Percentiles rank a stretch among this genome's conserved stretches.
These are phyloP conservation scores for Penicillium sp. DNA, from an alignment of 2,329 filamentous ascomycete genomes.

Conservation along the genomic window DNA sequence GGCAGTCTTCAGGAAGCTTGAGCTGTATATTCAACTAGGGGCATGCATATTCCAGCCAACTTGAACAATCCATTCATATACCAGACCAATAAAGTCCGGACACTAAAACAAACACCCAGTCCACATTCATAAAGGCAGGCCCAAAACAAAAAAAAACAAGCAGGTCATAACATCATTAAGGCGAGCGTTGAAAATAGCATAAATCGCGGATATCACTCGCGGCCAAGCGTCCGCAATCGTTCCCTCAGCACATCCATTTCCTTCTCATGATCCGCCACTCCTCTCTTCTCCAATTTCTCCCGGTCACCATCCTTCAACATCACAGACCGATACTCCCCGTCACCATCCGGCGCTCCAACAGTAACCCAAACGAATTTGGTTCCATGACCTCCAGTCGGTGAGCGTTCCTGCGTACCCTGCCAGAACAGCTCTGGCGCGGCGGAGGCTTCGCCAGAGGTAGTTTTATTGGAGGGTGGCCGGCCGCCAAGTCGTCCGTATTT, in stretches of 20 bases:
- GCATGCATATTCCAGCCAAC: no score
- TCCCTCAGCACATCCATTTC: constrained; percentile 37
- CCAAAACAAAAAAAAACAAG: constrained; percentile 8
- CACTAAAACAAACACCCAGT: background rate
- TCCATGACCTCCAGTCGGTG: constrained; percentile 47
- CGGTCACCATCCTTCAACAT: constrained; percentile 33
- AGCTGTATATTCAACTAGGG: no score
- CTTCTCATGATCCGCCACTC: constrained; percentile 24
- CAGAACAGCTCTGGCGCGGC: constrained; percentile 40
- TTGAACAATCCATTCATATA: background rate
- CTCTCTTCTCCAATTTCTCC: constrained; percentile 21
- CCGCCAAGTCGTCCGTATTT: constrained; percentile 43
- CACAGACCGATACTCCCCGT: constrained; percentile 48
- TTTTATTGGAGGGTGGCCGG: constrained; percentile 23
- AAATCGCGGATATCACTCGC: constrained; percentile 18
- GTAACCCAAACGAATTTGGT: constrained; percentile 58
- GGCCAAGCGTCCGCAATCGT: constrained; percentile 31
- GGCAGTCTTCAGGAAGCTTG: no score
- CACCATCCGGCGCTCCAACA: constrained; percentile 52
- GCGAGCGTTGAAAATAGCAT: background rate
- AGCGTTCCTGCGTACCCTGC: constrained; percentile 48
- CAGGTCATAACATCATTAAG: constrained; percentile 32
- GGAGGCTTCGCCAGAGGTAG: constrained; percentile 19
- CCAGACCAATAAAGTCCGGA: background rate
- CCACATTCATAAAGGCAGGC: background rate